Conservation (phyloP, 2,329 filamentous ascomycete species). For the Neocucurbitaria cava region DNA sequence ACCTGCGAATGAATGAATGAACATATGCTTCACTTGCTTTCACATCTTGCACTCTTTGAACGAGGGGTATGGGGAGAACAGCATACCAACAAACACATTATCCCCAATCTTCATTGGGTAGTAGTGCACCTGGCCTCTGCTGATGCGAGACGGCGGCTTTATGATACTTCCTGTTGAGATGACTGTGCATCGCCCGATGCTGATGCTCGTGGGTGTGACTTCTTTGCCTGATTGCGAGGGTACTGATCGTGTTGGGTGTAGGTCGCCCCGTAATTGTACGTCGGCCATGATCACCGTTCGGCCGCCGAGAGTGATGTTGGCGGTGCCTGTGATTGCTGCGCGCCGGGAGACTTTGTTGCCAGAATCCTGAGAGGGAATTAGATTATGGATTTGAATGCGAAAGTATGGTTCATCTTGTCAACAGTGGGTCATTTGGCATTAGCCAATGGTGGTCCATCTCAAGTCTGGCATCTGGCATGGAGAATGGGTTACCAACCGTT, state of each 20-base stretch:
- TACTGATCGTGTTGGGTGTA: constrained; percentile 57
- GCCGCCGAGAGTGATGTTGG: constrained; percentile 96
- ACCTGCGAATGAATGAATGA: constrained; percentile 30
- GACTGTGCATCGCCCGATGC: constrained; percentile 91
- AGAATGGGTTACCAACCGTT: constrained; percentile 69
- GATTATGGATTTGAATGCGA: not conserved
- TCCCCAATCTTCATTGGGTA: constrained; percentile 93
- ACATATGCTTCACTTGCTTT: not conserved
- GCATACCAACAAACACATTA: constrained; percentile 85
- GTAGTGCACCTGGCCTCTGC: constrained; percentile 77
- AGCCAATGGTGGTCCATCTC: not conserved
- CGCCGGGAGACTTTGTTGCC: constrained; percentile 98
- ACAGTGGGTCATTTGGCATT: not conserved
- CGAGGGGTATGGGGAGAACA: constrained; percentile 31
- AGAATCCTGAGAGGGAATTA: constrained; percentile 71
- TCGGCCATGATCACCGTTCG: constrained; percentile 94
- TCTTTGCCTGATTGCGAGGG: constrained; percentile 42
- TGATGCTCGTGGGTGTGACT: constrained; percentile 66
- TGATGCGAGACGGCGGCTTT: constrained; percentile 81
- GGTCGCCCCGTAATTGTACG: constrained; percentile 90
- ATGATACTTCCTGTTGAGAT: constrained; percentile 80
- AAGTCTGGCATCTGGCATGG: not conserved
- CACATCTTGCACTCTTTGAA: not conserved
- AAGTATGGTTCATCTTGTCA: not conserved
- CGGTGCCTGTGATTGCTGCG: constrained; percentile 89